phyloP scores from a whole-genome alignment of 2,329 filamentous ascomycete species.

The Fusarium heterosporum region DNA sequence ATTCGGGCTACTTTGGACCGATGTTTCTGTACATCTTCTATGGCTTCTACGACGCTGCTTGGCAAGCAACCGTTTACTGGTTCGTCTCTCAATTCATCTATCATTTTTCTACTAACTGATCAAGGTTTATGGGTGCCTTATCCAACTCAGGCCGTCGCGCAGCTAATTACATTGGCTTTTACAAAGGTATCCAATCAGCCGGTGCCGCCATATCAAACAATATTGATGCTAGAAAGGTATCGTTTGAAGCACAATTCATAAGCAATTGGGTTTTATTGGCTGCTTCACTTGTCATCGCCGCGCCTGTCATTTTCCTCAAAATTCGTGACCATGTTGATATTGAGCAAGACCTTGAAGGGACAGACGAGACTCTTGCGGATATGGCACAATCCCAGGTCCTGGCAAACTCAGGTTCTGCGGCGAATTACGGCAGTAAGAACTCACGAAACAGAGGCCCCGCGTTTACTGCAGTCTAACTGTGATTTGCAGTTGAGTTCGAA shows the following conservation, averaged over 20 bases:
- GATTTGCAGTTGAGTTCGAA: conserved; percentile 1
- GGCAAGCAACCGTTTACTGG: conserved; percentile 95
- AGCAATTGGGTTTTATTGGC: conserved; percentile 78
- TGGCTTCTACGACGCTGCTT: conserved; percentile 87
- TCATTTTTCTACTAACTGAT: conserved; percentile 37
- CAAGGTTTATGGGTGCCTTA: conserved; percentile 89
- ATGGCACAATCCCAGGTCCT: conserved; percentile 55
- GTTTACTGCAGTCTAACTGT: conserved; percentile 7
- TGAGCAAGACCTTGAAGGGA: conserved; percentile 85
- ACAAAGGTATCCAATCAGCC: conserved; percentile 83
- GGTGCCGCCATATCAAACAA: conserved; percentile 68
- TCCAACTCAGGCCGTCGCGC: conserved; percentile 92
- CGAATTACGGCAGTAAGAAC: conserved; percentile 4
- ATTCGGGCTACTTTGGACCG: conserved; percentile 74
- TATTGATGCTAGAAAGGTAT: conserved; percentile 52
- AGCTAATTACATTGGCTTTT: conserved; percentile 92
- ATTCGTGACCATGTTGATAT: conserved; percentile 81
- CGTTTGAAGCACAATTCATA: conserved; percentile 78
- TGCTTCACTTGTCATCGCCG: conserved; percentile 77
- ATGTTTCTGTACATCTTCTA: conserved; percentile 94
- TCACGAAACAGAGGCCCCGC: neutral
- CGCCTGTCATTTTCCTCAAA: conserved; percentile 81
- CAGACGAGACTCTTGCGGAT: conserved; percentile 82
- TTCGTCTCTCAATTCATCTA: conserved; percentile 63
- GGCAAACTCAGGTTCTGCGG: neutral